Base-by-base conservation (phyloP, 768 basidiomycete species). In the Tephrocybe sp. region DNA sequence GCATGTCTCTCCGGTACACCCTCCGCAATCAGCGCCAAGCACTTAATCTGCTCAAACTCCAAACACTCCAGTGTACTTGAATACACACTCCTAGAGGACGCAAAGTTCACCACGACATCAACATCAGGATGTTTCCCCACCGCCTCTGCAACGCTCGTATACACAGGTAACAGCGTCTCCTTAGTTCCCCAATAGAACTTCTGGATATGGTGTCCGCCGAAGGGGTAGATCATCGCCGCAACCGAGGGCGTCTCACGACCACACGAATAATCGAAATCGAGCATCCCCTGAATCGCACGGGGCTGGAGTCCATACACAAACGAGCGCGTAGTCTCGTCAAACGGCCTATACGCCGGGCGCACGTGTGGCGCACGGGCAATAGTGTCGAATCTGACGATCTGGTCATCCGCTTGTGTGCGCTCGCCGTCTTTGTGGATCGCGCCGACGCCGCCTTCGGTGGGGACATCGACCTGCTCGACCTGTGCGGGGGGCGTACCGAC, bases 171-270 rank as follows among this genome's bases (percentile, higher is more conserved):
- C 42, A 99, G 87, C 3, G 96, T 96, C 79, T 98, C 97, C 77
- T 92, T 93, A 35, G 97, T 98, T 49, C 97, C 97, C 97, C 97
- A 98, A 82, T 99, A 98, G 83, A 99, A 98, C 77, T 99, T 99
- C 76, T 99, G 97, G 71, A 98, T 97, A 75, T 98, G 97, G 75
- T 98, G 96, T 16, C 96, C 96, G 65, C 96, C 97, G 72, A 99
- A 99, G 67, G 96, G 97, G 71, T 99, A 99, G 67, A 99, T 97
- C 96, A 98, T 99, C 34, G 97, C 97, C 23, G 97, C 95, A 58
- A 98, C 97, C 40, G 86, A 89, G 33, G 97, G 94, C 16, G 87
- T 80, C 40, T 81, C 70, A 56, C 97, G 90, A 14, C 95, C 95
- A 73, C 97, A 99, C 12, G 92, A 93, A 75, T 86, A 99, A 78